Conservation (phyloP, 179 eudicot genomes). For the Patellifolia procumbens region DNA sequence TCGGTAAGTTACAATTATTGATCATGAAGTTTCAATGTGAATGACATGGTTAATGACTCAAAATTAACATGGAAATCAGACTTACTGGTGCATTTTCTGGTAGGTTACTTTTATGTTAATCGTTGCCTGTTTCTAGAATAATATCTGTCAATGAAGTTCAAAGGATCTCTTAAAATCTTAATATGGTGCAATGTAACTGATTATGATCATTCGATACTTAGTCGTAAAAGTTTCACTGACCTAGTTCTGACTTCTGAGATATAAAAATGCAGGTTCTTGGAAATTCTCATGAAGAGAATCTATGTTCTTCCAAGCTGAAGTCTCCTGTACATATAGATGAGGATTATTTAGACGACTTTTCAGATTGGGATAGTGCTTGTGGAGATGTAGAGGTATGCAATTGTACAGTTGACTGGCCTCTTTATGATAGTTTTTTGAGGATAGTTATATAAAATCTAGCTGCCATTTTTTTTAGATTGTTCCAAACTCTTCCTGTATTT, state of each 20-base stretch:
- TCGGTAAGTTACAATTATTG: conserved; percentile 14
- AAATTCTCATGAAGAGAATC: conserved; percentile 9
- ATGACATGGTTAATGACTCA: not conserved
- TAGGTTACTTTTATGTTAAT: not conserved
- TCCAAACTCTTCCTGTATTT: not conserved
- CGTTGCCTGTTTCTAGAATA: not conserved
- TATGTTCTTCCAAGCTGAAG: not conserved
- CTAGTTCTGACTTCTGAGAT: not conserved
- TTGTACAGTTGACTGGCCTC: not conserved
- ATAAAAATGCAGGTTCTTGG: conserved; percentile 16
- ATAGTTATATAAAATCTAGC: not conserved
- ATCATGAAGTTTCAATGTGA: not conserved
- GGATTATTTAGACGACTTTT: conserved; percentile 14
- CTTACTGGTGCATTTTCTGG: not conserved
- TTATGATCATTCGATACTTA: not conserved
- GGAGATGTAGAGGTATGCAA: conserved; percentile 16
- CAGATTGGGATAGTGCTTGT: conserved; percentile 20
- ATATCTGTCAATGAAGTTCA: not conserved
- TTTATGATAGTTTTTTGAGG: not conserved
- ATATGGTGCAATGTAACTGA: not conserved
- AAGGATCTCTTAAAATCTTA: not conserved
- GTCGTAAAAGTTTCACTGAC: not conserved
- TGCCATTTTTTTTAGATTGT: too few species aligned
- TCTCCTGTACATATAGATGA: not conserved
- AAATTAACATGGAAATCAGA: not conserved